Percentiles rank a stretch among this genome's conserved stretches.
Conservation (phyloP, 768 basidiomycete species). For the Suillus subluteus region DNA sequence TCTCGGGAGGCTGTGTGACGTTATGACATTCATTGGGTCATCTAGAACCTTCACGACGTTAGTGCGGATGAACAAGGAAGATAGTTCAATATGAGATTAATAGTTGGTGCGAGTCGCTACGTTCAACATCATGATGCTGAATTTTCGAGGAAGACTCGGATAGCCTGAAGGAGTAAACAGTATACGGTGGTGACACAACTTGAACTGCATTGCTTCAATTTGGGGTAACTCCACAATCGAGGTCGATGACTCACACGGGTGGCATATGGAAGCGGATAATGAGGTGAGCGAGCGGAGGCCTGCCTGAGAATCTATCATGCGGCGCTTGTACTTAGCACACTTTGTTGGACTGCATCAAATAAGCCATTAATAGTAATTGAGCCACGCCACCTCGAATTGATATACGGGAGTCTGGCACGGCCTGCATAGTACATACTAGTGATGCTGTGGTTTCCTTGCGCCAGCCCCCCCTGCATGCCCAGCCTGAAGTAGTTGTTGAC, state of each 20-base stretch:
- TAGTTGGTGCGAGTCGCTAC: slow-evolving; percentile 23
- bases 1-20: neutral
- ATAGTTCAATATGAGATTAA: slow-evolving; percentile 20
- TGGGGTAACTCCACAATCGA: neutral
- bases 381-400: neutral
- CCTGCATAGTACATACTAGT: neutral
- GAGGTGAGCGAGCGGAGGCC: neutral
- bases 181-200: too few relatives aligned
- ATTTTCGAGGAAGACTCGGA: slow-evolving; percentile 16
- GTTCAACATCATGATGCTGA: slow-evolving; percentile 27
- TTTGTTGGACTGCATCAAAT: neutral
- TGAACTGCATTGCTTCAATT: neutral
- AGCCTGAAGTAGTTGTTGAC: neutral
- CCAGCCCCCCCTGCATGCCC: neutral
- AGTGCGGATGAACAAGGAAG: neutral
- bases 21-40: slow-evolving; percentile 47
- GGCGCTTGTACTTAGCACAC: neutral
- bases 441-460: neutral
- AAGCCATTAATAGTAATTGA: too few relatives aligned
- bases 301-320: neutral
- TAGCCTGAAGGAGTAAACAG: slow-evolving; percentile 20
- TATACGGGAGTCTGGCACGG: neutral
- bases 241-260: neutral
- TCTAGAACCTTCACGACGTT: neutral
- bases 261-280: neutral